Conservation (phyloP, 805 yeast species). For the Sugiyamaella marilandica region DNA sequence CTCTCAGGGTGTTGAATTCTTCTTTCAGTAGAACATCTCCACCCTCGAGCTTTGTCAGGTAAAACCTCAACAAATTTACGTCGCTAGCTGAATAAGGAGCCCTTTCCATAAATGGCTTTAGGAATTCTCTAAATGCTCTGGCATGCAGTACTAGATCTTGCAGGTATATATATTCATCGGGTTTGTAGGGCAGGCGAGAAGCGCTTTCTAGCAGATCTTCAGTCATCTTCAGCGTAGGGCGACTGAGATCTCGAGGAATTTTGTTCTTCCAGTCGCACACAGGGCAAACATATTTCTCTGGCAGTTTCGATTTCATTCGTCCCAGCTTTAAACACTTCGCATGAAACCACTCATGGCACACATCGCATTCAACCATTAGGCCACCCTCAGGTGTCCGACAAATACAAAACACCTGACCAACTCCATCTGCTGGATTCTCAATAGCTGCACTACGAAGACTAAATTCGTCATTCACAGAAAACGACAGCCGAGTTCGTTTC, state of each 20-base stretch:
- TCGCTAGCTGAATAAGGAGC: conserved; percentile 24
- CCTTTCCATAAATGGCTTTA: conserved; percentile 32
- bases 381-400: conserved; percentile 67
- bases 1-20: conserved; percentile 34
- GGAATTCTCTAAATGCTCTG: conserved; percentile 39
- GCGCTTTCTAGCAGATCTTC: conserved; percentile 30
- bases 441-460: conserved; percentile 43
- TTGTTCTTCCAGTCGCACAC: conserved; percentile 42
- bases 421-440: conserved; percentile 66
- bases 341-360: conserved; percentile 87
- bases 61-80: conserved; percentile 36
- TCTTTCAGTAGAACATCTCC: conserved; percentile 33
- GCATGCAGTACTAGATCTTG: conserved; percentile 27
- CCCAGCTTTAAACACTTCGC: conserved; percentile 65
- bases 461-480: conserved; percentile 16
- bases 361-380: conserved; percentile 83
- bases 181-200: conserved; percentile 28
- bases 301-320: conserved; percentile 26
- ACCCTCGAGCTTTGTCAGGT: conserved; percentile 47
- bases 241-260: conserved; percentile 32
- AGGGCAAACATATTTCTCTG: conserved; percentile 48
- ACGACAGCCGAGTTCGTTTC: conserved; percentile 15
- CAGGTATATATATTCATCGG: conserved; percentile 33
- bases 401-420: conserved; percentile 39
- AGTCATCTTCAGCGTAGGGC: conserved; percentile 36